Percentiles rank a stretch among this genome's conserved stretches.
Conservation (phyloP, 345 rosid genomes). For the Limnanthes douglasii region DNA sequence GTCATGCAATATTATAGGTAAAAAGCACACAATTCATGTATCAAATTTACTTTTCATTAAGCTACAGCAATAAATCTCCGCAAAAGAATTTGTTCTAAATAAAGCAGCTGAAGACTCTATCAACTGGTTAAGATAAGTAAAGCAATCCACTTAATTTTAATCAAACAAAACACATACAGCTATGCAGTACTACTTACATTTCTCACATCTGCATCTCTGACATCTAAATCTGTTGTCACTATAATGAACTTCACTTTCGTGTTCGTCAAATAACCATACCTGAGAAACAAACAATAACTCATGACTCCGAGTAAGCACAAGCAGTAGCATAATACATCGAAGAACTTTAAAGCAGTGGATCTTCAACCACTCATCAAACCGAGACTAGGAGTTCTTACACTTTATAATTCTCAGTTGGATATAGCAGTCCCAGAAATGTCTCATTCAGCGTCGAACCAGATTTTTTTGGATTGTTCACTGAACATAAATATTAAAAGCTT, state of each 20-base stretch:
- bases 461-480: constrained; percentile 85
- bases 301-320: constrained; percentile 2
- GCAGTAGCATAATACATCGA: background rate
- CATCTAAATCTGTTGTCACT: constrained; percentile 74
- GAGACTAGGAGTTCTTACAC: constrained; percentile 30
- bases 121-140: background rate
- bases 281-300: constrained; percentile 13
- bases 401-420: constrained; percentile 80
- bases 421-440: constrained; percentile 74
- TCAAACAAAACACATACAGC: background rate
- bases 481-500: background rate
- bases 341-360: background rate
- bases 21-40: too few species aligned
- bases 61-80: too few species aligned
- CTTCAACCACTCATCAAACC: background rate
- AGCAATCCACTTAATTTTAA: background rate
- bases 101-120: too few species aligned
- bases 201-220: constrained; percentile 68
- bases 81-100: too few species aligned
- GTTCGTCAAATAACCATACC: constrained; percentile 80
- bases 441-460: constrained; percentile 68
- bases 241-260: constrained; percentile 79
- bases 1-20: too few species aligned
- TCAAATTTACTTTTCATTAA: too few species aligned
- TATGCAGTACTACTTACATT: constrained; percentile 34